Base-by-base conservation (phyloP, 805 yeast genomes). In the Torulaspora maleeae region DNA sequence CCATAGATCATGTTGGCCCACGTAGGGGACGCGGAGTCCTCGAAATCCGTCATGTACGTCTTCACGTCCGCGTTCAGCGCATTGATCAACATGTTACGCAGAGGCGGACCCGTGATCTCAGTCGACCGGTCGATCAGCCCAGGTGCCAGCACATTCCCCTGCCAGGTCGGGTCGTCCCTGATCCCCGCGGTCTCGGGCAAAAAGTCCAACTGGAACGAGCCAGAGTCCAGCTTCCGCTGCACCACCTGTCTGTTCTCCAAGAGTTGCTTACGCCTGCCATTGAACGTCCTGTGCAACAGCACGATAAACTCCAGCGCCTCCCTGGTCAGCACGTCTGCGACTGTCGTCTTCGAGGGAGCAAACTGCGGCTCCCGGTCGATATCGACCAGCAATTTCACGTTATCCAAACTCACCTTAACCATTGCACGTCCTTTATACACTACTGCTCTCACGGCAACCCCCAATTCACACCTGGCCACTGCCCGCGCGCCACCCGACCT, bases 31-130 rank as follows among this genome's bases (percentile, higher is more conserved):
- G 85, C 78, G 13, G 90, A 83, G 66, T 85, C 93, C 66, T 85
- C 95, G 59, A 85, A 83, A 70, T 85, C 95, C 35, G 88, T 82
- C 93, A 85, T 85, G 64, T 85, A 85, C 25, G 93, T 84, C 51
- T 83, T 83, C 36, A 85, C 93, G 44, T 76, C 74, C 0, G 90
- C 80, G 67, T 85, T 85, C 63, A 85, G 74, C 2, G 91, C 93
- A 60, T 84, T 85, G 59, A 85, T 80, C 52, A 85, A 78, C 95
- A 85, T 85, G 58, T 85, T 83, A 53, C 91, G 77, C 62, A 83
- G 84, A 43, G 90, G 85, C 16, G 95, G 95, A 41, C 95, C 95
- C 19, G 95, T 85, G 65, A 85, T 85, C 67, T 85, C 93, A 36
- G 79, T 81, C 62, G 88, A 77, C 70, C 95, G 77, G 63, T 82